These are phyloP conservation scores for Colletotrichum tanaceti DNA, from an alignment of 2,329 filamentous ascomycete species.

Conservation along the genomic window DNA sequence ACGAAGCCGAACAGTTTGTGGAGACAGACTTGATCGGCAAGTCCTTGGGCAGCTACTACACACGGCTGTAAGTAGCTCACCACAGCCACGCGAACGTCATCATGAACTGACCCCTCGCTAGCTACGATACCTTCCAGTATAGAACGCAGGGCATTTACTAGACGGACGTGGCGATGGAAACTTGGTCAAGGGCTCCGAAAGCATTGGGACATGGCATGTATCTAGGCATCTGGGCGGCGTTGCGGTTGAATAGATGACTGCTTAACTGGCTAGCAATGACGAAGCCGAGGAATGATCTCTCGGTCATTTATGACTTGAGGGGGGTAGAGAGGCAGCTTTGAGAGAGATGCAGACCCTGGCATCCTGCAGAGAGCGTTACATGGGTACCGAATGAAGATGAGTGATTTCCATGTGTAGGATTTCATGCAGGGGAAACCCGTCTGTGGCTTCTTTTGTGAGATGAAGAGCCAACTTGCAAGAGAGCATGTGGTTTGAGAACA, in stretches of 20 bases:
- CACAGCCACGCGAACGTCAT: not conserved
- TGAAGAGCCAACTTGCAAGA: not conserved
- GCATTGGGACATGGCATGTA: slow-evolving; percentile 35
- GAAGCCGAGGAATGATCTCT: slow-evolving; percentile 35
- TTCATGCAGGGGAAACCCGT: not conserved
- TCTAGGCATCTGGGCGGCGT: slow-evolving; percentile 41
- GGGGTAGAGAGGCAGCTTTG: slow-evolving; percentile 11
- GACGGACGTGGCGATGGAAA: slow-evolving; percentile 33
- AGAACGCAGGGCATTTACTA: slow-evolving; percentile 89
- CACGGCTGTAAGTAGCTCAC: slow-evolving; percentile 74
- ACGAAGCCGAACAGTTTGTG: slow-evolving; percentile 84
- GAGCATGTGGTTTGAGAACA: not conserved
- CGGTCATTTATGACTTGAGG: slow-evolving; percentile 27
- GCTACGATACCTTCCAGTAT: slow-evolving; percentile 89
- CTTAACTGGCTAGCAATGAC: slow-evolving; percentile 36
- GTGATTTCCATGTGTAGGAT: slow-evolving; percentile 35
- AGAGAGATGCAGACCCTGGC: slow-evolving; percentile 4
- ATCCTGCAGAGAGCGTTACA: slow-evolving; percentile 24
- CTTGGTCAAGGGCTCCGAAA: slow-evolving; percentile 25
- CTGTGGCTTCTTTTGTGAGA: not conserved
- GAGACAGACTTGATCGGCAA: slow-evolving; percentile 83
- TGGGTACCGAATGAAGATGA: slow-evolving; percentile 35
- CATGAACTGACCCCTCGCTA: slow-evolving; percentile 48
- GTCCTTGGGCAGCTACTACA: slow-evolving; percentile 88
- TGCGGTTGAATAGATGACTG: slow-evolving; percentile 40